Percentiles rank a stretch among this genome's conserved stretches.
These are phyloP conservation scores for Toxoplasma gondii DNA, from an alignment of 169 alveolate species.

Conservation along the genomic window DNA sequence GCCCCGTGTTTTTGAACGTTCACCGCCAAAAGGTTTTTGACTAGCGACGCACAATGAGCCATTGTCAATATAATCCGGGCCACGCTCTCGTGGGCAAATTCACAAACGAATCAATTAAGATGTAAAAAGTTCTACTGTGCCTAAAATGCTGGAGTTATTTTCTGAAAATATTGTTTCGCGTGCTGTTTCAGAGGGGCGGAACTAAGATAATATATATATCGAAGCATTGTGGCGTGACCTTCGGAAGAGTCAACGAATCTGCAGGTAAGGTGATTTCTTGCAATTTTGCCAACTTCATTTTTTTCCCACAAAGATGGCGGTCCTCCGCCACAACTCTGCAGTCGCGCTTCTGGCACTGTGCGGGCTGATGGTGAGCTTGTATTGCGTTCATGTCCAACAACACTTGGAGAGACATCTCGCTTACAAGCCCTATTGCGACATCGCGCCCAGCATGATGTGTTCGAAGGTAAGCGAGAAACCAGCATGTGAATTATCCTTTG, in stretches of 20 bases:
- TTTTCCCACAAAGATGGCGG: neutral
- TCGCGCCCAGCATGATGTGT: neutral
- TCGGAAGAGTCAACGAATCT: too few relatives aligned
- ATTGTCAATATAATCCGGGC: neutral
- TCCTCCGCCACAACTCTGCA: neutral
- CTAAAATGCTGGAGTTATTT: too few relatives aligned
- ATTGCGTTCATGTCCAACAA: neutral
- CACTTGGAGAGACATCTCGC: neutral
- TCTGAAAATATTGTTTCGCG: too few relatives aligned
- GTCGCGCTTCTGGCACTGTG: neutral
- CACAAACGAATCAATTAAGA: neutral
- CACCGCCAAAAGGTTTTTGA: neutral
- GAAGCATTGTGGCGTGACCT: too few relatives aligned
- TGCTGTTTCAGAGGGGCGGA: too few relatives aligned
- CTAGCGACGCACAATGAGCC: neutral
- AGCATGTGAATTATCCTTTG: neutral
- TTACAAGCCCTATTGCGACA: slow-evolving; percentile 26
- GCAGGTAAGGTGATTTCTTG: too few relatives aligned
- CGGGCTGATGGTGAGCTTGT: neutral
- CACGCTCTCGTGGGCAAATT: neutral
- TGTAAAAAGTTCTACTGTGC: too few relatives aligned
- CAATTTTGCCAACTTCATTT: too few relatives aligned
- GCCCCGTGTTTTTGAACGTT: neutral
- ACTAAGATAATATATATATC: too few relatives aligned
- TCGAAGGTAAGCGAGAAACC: neutral